These are phyloP conservation scores for Rhodotorula sphaerocarpa DNA, from an alignment of 768 basidiomycete species.

Conservation along the genomic window DNA sequence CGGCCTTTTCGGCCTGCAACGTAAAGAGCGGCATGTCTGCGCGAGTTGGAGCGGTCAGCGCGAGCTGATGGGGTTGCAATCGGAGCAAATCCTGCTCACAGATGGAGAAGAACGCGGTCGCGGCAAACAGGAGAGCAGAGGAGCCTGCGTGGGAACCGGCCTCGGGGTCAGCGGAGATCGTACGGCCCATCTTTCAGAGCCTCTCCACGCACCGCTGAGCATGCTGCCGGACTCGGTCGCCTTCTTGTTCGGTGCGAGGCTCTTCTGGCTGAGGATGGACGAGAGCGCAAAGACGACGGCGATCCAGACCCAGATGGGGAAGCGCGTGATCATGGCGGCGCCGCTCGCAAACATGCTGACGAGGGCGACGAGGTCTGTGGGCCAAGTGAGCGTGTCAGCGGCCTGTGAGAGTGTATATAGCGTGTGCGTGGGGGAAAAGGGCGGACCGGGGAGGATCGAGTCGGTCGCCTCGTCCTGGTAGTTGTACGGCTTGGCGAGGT, in stretches of 20 bases:
- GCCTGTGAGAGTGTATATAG: background rate
- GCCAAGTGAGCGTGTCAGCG: background rate
- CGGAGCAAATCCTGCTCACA: slow-evolving; percentile 1
- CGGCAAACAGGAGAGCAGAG: slow-evolving; percentile 16
- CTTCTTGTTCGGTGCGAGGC: background rate
- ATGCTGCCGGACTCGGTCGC: background rate
- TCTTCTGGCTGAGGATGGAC: slow-evolving; percentile 5
- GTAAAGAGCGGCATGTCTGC: slow-evolving; percentile 15
- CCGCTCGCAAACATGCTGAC: slow-evolving; percentile 11
- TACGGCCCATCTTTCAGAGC: background rate
- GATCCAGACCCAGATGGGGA: slow-evolving; percentile 26
- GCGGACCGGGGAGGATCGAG: slow-evolving; percentile 6
- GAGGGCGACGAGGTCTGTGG: slow-evolving; percentile 9
- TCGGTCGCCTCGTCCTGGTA: slow-evolving; percentile 4
- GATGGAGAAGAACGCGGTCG: slow-evolving; percentile 12
- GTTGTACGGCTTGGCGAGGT: slow-evolving; percentile 2
- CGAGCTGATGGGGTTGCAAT: too few species aligned
- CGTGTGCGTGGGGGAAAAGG: background rate
- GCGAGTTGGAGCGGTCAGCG: background rate
- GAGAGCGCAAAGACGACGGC: slow-evolving; percentile 11
- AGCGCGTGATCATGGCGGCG: slow-evolving; percentile 23
- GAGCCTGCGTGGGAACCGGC: slow-evolving; percentile 3
- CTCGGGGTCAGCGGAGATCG: too few species aligned
- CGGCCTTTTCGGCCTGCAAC: slow-evolving; percentile 6
- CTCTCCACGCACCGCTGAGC: slow-evolving; percentile 11